These are phyloP conservation scores for Aspergillus sp. DNA, from an alignment of 2,329 filamentous ascomycete genomes.

Conservation along the genomic window DNA sequence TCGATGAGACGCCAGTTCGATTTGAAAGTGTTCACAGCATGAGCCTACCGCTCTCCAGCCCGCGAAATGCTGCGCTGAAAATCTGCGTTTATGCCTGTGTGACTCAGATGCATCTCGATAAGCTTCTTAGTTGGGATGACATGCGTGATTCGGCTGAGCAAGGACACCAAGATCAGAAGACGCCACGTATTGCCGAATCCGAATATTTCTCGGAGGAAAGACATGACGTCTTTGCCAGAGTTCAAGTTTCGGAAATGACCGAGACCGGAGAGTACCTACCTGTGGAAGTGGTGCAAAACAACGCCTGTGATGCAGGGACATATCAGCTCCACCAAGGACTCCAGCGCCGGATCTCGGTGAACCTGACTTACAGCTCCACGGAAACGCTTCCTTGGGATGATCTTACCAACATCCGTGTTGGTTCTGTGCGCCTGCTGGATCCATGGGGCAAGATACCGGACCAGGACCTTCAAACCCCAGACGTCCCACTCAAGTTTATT, in stretches of 20 bases:
- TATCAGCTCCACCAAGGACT: constrained; percentile 95
- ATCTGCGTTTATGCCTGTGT: constrained; percentile 91
- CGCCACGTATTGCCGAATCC: constrained; percentile 77
- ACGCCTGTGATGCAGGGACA: constrained; percentile 79
- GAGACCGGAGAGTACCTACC: constrained; percentile 89
- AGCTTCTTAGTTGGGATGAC: constrained; percentile 96
- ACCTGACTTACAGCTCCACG: constrained; percentile 86
- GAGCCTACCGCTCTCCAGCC: constrained; percentile 80
- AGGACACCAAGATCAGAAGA: constrained; percentile 57
- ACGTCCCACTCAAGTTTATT: constrained; percentile 75
- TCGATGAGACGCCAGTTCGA: constrained; percentile 86
- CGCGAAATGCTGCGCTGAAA: constrained; percentile 72
- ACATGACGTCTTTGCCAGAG: constrained; percentile 83
- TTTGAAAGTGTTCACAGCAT: constrained; percentile 99
- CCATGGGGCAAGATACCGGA: constrained; percentile 81
- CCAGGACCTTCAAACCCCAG: constrained; percentile 67
- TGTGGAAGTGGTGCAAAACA: constrained; percentile 87
- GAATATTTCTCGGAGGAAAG: constrained; percentile 93
- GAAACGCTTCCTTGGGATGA: constrained; percentile 87
- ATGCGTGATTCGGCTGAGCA: constrained; percentile 74
- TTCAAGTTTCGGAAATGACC: constrained; percentile 88
- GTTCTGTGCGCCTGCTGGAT: constrained; percentile 80
- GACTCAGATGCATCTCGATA: constrained; percentile 91
- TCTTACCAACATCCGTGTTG: constrained; percentile 72
- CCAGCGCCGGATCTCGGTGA: constrained; percentile 82